These are phyloP conservation scores for Tulasnella sp. DNA, from an alignment of 768 basidiomycete genomes.

Conservation along the genomic window DNA sequence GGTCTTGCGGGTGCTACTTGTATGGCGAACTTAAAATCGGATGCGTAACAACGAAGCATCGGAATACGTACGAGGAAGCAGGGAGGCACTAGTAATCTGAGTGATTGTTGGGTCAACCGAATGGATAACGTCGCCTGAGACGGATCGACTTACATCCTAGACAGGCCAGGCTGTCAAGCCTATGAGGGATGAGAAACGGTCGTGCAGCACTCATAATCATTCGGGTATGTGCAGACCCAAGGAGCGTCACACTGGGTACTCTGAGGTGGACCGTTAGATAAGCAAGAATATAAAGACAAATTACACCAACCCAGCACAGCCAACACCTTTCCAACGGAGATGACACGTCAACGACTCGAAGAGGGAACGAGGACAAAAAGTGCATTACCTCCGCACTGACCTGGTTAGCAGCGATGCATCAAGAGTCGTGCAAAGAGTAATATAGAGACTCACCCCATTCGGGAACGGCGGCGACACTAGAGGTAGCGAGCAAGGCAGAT, in stretches of 20 bases:
- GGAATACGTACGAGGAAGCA: background rate
- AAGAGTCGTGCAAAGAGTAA: background rate
- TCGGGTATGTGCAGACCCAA: conserved; percentile 3
- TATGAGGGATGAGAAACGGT: background rate
- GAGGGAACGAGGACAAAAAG: no score
- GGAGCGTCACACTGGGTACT: background rate
- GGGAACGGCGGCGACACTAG: background rate
- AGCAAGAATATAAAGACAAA: background rate
- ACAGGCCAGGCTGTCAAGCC: background rate
- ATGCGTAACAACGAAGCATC: background rate
- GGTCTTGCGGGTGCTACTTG: background rate
- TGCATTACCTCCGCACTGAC: conserved; percentile 2
- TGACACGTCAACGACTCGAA: no score
- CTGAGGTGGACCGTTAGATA: background rate
- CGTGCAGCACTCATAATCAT: background rate
- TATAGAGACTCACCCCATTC: background rate
- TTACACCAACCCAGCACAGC: background rate
- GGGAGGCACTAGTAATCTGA: conserved; percentile 5
- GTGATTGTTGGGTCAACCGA: background rate
- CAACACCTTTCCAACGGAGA: background rate
- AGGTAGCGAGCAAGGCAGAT: background rate
- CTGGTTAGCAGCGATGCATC: background rate
- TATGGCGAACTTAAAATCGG: background rate
- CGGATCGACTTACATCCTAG: conserved; percentile 3
- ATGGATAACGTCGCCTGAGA: background rate